phyloP scores from a whole-genome alignment of 768 basidiomycete genomes.

The Porphyrellus cyaneotinctus region DNA sequence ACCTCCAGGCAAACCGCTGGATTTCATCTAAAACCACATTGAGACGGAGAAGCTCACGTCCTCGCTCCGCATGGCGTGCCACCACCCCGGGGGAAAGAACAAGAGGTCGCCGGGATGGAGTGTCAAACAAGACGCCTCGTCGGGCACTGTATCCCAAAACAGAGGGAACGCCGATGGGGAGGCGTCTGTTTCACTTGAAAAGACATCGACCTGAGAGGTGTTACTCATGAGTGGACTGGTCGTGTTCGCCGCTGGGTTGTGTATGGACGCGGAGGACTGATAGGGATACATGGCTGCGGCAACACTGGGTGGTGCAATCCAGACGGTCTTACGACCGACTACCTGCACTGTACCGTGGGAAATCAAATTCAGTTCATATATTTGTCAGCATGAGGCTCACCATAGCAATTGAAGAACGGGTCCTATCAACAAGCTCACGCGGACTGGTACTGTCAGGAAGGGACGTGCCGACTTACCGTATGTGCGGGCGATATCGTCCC shows the following conservation, averaged over 20 bases:
- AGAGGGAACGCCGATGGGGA: conserved; percentile 36
- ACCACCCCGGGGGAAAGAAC: conserved; percentile 91
- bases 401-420: conserved; percentile 89
- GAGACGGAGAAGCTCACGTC: conserved; percentile 82
- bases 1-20: conserved; percentile 24
- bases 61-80: conserved; percentile 89
- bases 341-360: conserved; percentile 63
- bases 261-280: conserved; percentile 11
- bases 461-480: conserved; percentile 49
- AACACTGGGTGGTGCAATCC: conserved; percentile 75
- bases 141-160: conserved; percentile 57
- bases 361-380: conserved; percentile 3
- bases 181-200: conserved; percentile 34
- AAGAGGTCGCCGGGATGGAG: conserved; percentile 82
- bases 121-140: conserved; percentile 54
- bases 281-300: conserved; percentile 59
- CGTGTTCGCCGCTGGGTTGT: conserved; percentile 38
- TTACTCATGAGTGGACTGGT: conserved; percentile 60
- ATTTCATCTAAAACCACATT: conserved; percentile 73
- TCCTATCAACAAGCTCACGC: conserved; percentile 50
- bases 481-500: conserved; percentile 88
- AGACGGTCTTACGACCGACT: conserved; percentile 84
- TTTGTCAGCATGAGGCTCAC: conserved; percentile 37
- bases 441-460: conserved; percentile 4
- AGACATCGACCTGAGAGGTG: conserved; percentile 82